Conservation (phyloP, 495 filamentous ascomycete species). For the Daldinia caldariorum region DNA sequence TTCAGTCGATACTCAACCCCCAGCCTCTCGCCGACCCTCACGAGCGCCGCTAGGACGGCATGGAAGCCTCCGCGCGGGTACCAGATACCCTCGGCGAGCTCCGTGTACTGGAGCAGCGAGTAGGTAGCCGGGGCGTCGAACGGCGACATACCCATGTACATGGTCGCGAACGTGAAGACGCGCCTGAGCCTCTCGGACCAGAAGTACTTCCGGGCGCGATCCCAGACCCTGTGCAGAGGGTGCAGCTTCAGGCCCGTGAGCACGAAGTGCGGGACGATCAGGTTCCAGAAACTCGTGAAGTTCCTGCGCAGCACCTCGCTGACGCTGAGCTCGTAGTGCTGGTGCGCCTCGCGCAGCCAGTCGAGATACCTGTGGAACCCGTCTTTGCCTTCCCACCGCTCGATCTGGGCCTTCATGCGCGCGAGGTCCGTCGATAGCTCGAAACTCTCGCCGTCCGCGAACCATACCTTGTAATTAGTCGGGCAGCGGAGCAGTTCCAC, state of each 20-base stretch:
- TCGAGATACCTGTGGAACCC: slow-evolving; percentile 70
- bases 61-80: slow-evolving; percentile 77
- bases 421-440: slow-evolving; percentile 67
- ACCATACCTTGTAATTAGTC: slow-evolving; percentile 76
- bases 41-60: slow-evolving; percentile 65
- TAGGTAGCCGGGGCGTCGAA: slow-evolving; percentile 79
- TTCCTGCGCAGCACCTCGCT: slow-evolving; percentile 69
- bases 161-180: slow-evolving; percentile 77
- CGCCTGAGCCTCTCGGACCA: slow-evolving; percentile 70
- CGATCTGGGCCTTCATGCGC: slow-evolving; percentile 72
- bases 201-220: slow-evolving; percentile 68
- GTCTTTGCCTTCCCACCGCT: slow-evolving; percentile 70
- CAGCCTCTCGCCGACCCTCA: slow-evolving; percentile 61
- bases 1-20: slow-evolving; percentile 68
- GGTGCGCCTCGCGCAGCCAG: slow-evolving; percentile 69
- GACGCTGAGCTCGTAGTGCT: slow-evolving; percentile 71
- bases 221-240: slow-evolving; percentile 72
- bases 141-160: slow-evolving; percentile 82
- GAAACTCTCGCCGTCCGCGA: slow-evolving; percentile 68
- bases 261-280: slow-evolving; percentile 63
- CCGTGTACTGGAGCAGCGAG: slow-evolving; percentile 75
- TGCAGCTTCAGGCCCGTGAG: slow-evolving; percentile 64
- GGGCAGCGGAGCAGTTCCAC: slow-evolving; percentile 72
- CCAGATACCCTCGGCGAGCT: slow-evolving; percentile 77
- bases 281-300: slow-evolving; percentile 64